A percentile compares a stretch with the other conserved stretches of the same genome.
Conservation (phyloP, 2,329 filamentous ascomycete genomes). For the Pseudogymnoascus sp. region DNA sequence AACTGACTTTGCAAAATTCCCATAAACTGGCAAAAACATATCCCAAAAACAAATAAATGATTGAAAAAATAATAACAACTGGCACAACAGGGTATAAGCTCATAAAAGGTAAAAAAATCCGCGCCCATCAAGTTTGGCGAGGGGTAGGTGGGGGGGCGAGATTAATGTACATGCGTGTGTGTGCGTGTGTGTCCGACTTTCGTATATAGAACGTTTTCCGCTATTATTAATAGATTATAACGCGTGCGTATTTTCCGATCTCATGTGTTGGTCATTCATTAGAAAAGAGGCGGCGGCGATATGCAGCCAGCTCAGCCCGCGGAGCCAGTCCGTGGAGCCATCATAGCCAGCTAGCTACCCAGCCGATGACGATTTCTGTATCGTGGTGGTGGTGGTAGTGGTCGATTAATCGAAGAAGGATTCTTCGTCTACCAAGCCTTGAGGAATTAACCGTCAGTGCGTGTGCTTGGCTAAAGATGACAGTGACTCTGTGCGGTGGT, state of each 20-base stretch:
- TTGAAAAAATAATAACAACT: neutral
- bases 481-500: too few relatives aligned
- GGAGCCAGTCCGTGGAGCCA: neutral
- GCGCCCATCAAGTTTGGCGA: neutral
- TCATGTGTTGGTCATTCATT: conserved; percentile 1
- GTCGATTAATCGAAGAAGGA: conserved; percentile 27
- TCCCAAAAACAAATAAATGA: neutral
- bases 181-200: neutral
- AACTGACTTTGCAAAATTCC: neutral
- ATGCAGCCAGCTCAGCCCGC: neutral
- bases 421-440: conserved; percentile 27
- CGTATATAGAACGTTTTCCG: neutral
- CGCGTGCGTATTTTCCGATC: neutral
- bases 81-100: conserved; percentile 6
- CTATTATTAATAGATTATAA: conserved; percentile 3
- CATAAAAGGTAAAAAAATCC: conserved; percentile 2
- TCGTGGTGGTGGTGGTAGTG: neutral
- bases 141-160: neutral
- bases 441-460: too few relatives aligned
- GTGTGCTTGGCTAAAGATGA: too few relatives aligned
- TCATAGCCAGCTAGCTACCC: neutral
- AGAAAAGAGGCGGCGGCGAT: neutral
- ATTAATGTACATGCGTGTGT: neutral
- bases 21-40: neutral
- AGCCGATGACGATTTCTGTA: neutral